Evolutionary conservation across 2,329 filamentous ascomycete genomes (phyloP).

Genomic region (Paecilomyces niveus): DNA sequence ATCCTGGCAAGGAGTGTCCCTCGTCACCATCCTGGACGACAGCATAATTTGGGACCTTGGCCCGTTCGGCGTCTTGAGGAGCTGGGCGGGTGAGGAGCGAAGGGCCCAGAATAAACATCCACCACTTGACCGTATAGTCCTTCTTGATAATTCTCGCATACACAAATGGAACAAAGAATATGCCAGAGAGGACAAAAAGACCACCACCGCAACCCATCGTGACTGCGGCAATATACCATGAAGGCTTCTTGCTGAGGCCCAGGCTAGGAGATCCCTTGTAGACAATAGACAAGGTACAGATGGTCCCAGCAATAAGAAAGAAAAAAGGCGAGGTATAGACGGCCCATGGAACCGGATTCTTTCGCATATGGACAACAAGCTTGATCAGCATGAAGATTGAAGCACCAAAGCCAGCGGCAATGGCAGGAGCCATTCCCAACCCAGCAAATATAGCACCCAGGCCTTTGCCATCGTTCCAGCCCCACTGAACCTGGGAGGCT

Average conservation of each 20-base stretch:
- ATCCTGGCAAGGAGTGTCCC: conserved; percentile 30
- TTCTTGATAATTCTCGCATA: conserved; percentile 62
- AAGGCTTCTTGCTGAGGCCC: conserved; percentile 51
- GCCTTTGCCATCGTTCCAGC: conserved; percentile 62
- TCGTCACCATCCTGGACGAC: conserved; percentile 62
- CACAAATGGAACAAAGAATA: conserved; percentile 70
- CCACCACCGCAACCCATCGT: conserved; percentile 50
- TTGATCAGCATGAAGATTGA: conserved; percentile 69
- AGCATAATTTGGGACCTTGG: conserved; percentile 66
- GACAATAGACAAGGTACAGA: conserved; percentile 70
- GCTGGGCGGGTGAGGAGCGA: conserved; percentile 55
- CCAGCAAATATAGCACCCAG: conserved; percentile 66
- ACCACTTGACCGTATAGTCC: conserved; percentile 59
- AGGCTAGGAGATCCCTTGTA: conserved; percentile 72
- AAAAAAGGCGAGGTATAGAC: conserved; percentile 68
- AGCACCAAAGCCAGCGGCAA: conserved; percentile 58
- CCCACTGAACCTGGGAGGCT: conserved; percentile 57
- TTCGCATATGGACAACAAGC: conserved; percentile 61
- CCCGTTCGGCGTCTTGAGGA: conserved; percentile 46
- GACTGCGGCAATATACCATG: conserved; percentile 8
- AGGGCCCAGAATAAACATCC: conserved; percentile 56
- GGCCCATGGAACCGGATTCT: conserved; percentile 64
- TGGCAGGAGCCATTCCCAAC: conserved; percentile 62
- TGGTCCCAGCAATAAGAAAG: conserved; percentile 67
- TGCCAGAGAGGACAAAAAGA: conserved; percentile 50